Evolutionary conservation across 805 yeast species (phyloP), one percentile per base, ranked within the genome.

Genomic region (Candida morakotiae): DNA sequence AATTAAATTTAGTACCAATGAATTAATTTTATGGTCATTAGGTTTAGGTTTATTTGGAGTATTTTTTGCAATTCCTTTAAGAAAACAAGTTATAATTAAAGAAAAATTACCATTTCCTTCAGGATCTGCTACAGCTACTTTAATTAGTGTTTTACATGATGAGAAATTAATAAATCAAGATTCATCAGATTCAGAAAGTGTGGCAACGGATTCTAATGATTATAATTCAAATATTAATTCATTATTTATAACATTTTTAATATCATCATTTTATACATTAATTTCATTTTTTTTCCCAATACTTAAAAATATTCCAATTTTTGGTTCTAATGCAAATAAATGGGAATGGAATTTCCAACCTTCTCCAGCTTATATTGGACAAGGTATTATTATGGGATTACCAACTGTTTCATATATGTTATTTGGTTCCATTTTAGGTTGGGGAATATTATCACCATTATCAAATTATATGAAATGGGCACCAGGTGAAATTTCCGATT

Each of bases 311-410:
- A 49, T 93, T 5, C 97, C 97, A 0, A 52, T 91, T 1, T 85
- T 91, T 56, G 98, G 98, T 0, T 26, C 48, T 1, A 51, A 53
- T 31, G 61, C 87, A 14, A 84, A 95, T 0, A 51, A 62, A 15
- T 85, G 86, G 59, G 69, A 84, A 31, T 86, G 97, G 93, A 81
- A 83, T 41, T 75, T 93, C 42, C 96, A 93, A 56, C 96, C 96
- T 0, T 87, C 96, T 0, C 98, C 98, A 0, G 98, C 98, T 0
- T 91, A 91, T 55, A 75, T 93, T 24, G 98, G 98, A 2, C 98
- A 91, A 60, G 98, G 98, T 3, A 87, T 93, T 28, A 91, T 91
- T 40, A 91, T 91, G 98, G 98, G 98, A 0, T 64, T 88, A 6
- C 86, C 89, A 1, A 88, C 98, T 0, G 94, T 88, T 0, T 71